A percentile compares a stretch with the other conserved stretches of the same genome.
Conservation (phyloP, 2,329 filamentous ascomycete genomes). For the Diplodia scrobiculata region DNA sequence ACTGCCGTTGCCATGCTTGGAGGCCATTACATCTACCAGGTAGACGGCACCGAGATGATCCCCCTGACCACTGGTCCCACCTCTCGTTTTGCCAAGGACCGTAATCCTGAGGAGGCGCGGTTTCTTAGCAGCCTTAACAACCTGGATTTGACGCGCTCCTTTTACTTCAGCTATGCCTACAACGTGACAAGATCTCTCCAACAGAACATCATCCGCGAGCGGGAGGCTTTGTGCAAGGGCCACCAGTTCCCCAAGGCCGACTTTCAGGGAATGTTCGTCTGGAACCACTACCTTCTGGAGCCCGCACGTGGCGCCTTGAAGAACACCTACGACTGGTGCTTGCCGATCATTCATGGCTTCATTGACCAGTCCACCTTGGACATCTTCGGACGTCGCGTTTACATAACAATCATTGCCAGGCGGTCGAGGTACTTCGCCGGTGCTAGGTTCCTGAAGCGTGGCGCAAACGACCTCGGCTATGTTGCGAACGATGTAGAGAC, state of each 20-base stretch:
- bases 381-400: conserved; percentile 84
- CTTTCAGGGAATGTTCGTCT: conserved; percentile 95
- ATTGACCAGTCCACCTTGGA: conserved; percentile 77
- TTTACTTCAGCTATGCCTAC: conserved; percentile 99
- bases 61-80: conserved; percentile 73
- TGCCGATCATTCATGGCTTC: conserved; percentile 93
- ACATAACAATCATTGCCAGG: conserved; percentile 90
- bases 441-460: conserved; percentile 89
- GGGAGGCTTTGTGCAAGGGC: conserved; percentile 68
- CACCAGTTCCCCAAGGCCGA: conserved; percentile 62
- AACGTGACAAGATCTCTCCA: conserved; percentile 91
- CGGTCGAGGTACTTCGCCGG: conserved; percentile 92
- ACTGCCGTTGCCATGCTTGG: conserved; percentile 95
- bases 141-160: conserved; percentile 83
- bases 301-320: conserved; percentile 71
- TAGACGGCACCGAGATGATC: conserved; percentile 90
- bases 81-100: conserved; percentile 72
- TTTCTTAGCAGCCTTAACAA: conserved; percentile 89
- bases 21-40: conserved; percentile 92
- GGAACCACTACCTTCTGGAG: conserved; percentile 87
- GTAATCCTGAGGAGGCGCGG: conserved; percentile 83
- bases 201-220: conserved; percentile 83
- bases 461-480: conserved; percentile 90
- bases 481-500: conserved; percentile 99
- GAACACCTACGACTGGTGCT: conserved; percentile 91